Base-by-base conservation (phyloP, 2,329 filamentous ascomycete genomes). In the Fusarium paranaense region DNA sequence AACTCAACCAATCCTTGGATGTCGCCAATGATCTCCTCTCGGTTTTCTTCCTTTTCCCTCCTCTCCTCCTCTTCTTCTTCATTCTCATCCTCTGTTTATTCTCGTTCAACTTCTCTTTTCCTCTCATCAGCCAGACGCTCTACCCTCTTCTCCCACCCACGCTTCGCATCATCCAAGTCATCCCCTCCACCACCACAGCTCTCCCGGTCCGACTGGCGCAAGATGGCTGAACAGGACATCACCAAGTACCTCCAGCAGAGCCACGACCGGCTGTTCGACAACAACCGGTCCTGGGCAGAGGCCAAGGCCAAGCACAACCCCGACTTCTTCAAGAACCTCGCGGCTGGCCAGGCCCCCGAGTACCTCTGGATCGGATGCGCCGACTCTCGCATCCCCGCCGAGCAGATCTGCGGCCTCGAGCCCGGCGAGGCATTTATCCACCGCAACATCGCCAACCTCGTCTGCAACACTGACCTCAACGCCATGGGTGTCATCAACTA, bases 341-440 rank as follows among this genome's bases (percentile, higher is more conserved):
- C 87, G 22, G 88, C 87, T 10, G 92, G 92, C 54, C 92, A 94
- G 84, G 84, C 84, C 18, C 92, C 92, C 64, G 91, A 94, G 78
- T 94, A 94, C 82, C 88, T 94, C 63, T 98, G 95, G 94, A 94
- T 98, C 80, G 95, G 95, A 58, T 98, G 95, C 88, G 93, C 93
- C 83, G 95, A 98, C 87, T 95, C 92, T 45, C 94, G 95, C 75
- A 94, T 96, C 81, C 95, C 95, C n/a, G 95, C 96, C 78, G 96
- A 95, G 80, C 94, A 94, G 80, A 91, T 98, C 82, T 91, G 95
- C 56, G 92, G 93, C 75, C 89, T 96, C 66, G 88, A 93, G 80
- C 94, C 95, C n/a, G 95, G 95, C 76, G 94, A 98, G 84, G 93
- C 96, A 78, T 98, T 98, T 83, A 93, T 97, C 76, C 95, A 97